Evolutionary conservation across 2,329 filamentous ascomycete species (phyloP).

Genomic region (Diaporthe vaccinii): DNA sequence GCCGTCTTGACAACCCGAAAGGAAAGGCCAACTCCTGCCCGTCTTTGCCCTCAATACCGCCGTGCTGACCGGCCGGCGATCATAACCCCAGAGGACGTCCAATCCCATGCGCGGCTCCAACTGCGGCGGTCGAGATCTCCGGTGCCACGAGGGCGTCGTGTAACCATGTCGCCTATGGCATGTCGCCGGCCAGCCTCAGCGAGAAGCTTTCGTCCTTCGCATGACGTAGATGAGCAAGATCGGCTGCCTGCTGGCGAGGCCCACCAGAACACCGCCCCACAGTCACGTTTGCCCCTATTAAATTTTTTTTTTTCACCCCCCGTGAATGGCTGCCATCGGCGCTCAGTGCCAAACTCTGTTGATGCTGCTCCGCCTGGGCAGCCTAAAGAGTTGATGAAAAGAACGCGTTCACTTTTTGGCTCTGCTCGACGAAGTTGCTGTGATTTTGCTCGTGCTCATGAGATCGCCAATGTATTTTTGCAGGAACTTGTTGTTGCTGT

Average conservation of each 20-base stretch:
- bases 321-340: slow-evolving; percentile 16
- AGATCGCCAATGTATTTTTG: slow-evolving; percentile 98
- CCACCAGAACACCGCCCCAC: slow-evolving; percentile 37
- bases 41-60: slow-evolving; percentile 10
- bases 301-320: slow-evolving; percentile 32
- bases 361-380: slow-evolving; percentile 3
- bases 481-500: slow-evolving; percentile 96
- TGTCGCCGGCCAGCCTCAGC: slow-evolving; percentile 19
- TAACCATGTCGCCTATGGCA: slow-evolving; percentile 37
- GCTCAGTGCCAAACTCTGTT: background rate
- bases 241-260: slow-evolving; percentile 33
- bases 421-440: slow-evolving; percentile 63
- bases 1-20: slow-evolving; percentile 20
- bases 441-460: slow-evolving; percentile 87
- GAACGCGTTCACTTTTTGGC: slow-evolving; percentile 63
- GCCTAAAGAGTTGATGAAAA: background rate
- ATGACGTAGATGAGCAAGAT: slow-evolving; percentile 36
- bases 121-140: slow-evolving; percentile 33
- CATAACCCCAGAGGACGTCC: slow-evolving; percentile 22
- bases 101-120: slow-evolving; percentile 29
- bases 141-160: slow-evolving; percentile 44
- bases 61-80: slow-evolving; percentile 38
- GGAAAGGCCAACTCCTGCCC: slow-evolving; percentile 2
- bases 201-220: background rate
- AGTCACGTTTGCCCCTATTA: slow-evolving; percentile 29